A percentile compares a stretch with the other conserved stretches of the same genome.
Evolutionary conservation across 2,329 filamentous ascomycete species (phyloP).

Genomic region (Alternaria sp.): DNA sequence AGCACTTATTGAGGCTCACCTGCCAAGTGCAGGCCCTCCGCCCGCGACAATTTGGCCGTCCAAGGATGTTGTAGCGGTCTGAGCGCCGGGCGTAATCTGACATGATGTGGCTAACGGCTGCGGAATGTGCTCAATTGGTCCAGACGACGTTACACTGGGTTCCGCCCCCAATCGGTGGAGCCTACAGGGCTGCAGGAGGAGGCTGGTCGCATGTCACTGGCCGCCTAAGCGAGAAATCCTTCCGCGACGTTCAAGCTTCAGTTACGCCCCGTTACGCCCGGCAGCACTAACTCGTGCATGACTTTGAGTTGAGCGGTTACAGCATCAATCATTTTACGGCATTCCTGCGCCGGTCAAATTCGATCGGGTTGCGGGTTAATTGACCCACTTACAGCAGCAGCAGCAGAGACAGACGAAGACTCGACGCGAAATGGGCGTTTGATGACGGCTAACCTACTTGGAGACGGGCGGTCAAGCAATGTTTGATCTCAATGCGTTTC

Average conservation of each 20-base stretch:
- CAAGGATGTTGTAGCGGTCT: slow-evolving; percentile 9
- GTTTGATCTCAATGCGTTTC: not conserved
- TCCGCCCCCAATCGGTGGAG: slow-evolving; percentile 19
- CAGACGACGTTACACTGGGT: slow-evolving; percentile 1
- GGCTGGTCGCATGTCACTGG: slow-evolving; percentile 12
- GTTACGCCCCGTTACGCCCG: slow-evolving; percentile 23
- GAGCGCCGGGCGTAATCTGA: slow-evolving; percentile 35
- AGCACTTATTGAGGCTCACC: slow-evolving; percentile 19
- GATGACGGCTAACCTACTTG: slow-evolving; percentile 20
- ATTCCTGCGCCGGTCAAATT: not conserved
- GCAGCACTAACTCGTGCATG: slow-evolving; percentile 16
- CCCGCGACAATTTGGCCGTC: slow-evolving; percentile 5
- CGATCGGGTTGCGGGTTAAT: slow-evolving; percentile 5
- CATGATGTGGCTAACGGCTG: slow-evolving; percentile 21
- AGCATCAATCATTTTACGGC: slow-evolving; percentile 19
- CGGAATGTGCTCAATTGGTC: slow-evolving; percentile 20
- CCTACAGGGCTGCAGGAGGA: slow-evolving; percentile 14
- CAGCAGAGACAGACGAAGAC: slow-evolving; percentile 4
- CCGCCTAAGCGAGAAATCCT: slow-evolving; percentile 22
- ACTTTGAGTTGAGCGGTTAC: slow-evolving; percentile 19
- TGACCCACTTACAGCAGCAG: slow-evolving; percentile 9
- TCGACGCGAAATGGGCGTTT: slow-evolving; percentile 22
- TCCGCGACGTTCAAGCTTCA: slow-evolving; percentile 23
- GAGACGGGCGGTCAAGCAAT: slow-evolving; percentile 3
- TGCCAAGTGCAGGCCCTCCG: slow-evolving; percentile 8